Percentiles rank a stretch among this genome's conserved stretches.
These are phyloP conservation scores for Starmerella sp. DNA, from an alignment of 805 yeast genomes.

Conservation along the genomic window DNA sequence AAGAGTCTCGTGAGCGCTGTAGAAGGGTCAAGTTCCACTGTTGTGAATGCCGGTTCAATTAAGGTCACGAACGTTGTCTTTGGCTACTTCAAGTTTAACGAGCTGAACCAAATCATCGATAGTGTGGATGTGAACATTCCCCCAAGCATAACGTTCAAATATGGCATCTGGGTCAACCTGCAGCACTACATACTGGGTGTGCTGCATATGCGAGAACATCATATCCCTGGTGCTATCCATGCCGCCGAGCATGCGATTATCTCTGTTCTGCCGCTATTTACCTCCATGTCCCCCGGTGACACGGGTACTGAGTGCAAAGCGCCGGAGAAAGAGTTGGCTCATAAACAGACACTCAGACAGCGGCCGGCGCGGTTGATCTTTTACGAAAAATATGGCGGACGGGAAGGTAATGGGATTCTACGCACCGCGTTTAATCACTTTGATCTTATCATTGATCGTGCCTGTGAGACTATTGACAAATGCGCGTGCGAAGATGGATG, in stretches of 20 bases:
- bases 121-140: constrained; percentile 89
- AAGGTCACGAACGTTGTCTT: constrained; percentile 67
- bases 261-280: constrained; percentile 61
- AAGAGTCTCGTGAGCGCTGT: constrained; percentile 15
- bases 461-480: constrained; percentile 45
- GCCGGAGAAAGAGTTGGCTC: constrained; percentile 79
- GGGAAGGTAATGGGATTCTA: constrained; percentile 66
- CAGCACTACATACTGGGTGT: constrained; percentile 53
- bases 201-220: constrained; percentile 46
- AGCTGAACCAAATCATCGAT: constrained; percentile 69
- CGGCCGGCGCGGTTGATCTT: constrained; percentile 83
- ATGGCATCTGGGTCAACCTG: constrained; percentile 88
- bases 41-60: constrained; percentile 57
- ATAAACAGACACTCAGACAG: constrained; percentile 53
- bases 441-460: constrained; percentile 50
- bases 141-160: constrained; percentile 54
- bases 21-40: constrained; percentile 10
- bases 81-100: constrained; percentile 83
- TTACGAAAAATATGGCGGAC: constrained; percentile 74
- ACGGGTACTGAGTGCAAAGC: constrained; percentile 92
- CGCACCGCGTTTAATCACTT: constrained; percentile 70
- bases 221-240: constrained; percentile 85
- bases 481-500: constrained; percentile 61
- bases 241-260: constrained; percentile 89
- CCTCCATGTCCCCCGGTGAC: constrained; percentile 57